Conservation (phyloP, 495 filamentous ascomycete species). For the Penicillium herquei region DNA sequence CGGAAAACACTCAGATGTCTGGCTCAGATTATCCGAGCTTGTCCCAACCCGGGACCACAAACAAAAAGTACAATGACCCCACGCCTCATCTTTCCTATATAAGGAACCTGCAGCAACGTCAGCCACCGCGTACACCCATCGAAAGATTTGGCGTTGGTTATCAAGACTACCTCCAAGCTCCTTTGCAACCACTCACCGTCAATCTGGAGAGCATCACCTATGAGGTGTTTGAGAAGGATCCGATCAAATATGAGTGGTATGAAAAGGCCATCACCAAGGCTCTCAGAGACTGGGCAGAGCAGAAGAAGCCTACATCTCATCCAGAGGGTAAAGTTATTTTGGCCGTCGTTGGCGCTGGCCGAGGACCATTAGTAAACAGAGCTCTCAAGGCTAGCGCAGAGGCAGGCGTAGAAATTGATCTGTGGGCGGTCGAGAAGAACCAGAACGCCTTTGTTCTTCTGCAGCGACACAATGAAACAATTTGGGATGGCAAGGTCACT, state of each 20-base stretch:
- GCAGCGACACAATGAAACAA: constrained; percentile 72
- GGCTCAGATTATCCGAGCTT: constrained; percentile 64
- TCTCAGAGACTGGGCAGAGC: constrained; percentile 72
- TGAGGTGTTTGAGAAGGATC: constrained; percentile 97
- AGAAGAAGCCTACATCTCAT: constrained; percentile 70
- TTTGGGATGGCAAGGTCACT: constrained; percentile 73
- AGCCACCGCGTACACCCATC: constrained; percentile 61
- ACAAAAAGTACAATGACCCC: constrained; percentile 53
- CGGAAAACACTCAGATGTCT: constrained; percentile 31
- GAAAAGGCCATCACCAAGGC: constrained; percentile 79
- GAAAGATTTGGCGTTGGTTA: constrained; percentile 74
- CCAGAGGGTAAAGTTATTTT: constrained; percentile 71
- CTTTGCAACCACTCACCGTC: constrained; percentile 90
- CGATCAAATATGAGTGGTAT: constrained; percentile 97
- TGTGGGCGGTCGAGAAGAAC: constrained; percentile 97
- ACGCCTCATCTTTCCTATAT: constrained; percentile 78
- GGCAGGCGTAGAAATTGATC: constrained; percentile 73
- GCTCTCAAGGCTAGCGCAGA: constrained; percentile 73
- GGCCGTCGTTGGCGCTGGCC: constrained; percentile 88
- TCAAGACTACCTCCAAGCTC: constrained; percentile 94
- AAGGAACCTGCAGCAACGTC: constrained; percentile 76
- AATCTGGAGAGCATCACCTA: constrained; percentile 97
- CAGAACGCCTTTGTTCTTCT: constrained; percentile 94
- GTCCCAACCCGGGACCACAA: constrained; percentile 54
- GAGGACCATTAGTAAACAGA: constrained; percentile 86